These are phyloP conservation scores for Candida glucosophila DNA, from an alignment of 1,139 yeast genomes.

Conservation along the genomic window DNA sequence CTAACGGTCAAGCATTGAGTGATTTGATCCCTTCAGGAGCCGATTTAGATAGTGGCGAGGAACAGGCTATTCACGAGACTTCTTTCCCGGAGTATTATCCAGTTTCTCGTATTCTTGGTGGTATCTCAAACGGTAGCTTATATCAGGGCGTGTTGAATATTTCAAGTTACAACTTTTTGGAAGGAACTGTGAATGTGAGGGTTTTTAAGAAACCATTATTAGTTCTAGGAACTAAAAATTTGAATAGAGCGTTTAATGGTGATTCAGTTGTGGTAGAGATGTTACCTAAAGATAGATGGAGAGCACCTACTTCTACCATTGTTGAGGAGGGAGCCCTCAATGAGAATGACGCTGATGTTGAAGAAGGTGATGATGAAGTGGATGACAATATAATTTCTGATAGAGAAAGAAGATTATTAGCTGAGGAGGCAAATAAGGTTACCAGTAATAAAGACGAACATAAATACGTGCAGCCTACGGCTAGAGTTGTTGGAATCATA, in stretches of 20 bases:
- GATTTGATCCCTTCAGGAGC: constrained; percentile 60
- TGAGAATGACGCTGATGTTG: constrained; percentile 53
- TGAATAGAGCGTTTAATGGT: constrained; percentile 87
- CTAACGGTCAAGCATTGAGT: constrained; percentile 67
- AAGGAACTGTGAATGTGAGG: constrained; percentile 71
- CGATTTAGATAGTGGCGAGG: constrained; percentile 7
- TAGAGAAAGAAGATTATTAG: constrained; percentile 63
- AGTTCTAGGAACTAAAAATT: constrained; percentile 70
- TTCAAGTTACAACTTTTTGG: constrained; percentile 80
- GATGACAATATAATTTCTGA: constrained; percentile 51
- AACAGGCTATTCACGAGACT: constrained; percentile 30
- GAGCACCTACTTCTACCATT: constrained; percentile 70
- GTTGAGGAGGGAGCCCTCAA: too few relatives aligned
- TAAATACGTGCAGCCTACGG: constrained; percentile 72
- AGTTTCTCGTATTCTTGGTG: constrained; percentile 80
- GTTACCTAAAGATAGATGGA: constrained; percentile 82
- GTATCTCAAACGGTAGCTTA: constrained; percentile 76
- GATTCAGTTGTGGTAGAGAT: constrained; percentile 89
- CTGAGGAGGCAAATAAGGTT: constrained; percentile 70
- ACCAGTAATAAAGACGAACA: constrained; percentile 25
- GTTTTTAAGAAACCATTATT: constrained; percentile 78
- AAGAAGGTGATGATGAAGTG: constrained; percentile 49
- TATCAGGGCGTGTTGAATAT: constrained; percentile 79
- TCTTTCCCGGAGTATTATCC: constrained; percentile 74
- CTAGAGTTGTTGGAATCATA: constrained; percentile 77